Evolutionary conservation across 345 rosid species (phyloP).

Genomic region (Anacardium occidentale): DNA sequence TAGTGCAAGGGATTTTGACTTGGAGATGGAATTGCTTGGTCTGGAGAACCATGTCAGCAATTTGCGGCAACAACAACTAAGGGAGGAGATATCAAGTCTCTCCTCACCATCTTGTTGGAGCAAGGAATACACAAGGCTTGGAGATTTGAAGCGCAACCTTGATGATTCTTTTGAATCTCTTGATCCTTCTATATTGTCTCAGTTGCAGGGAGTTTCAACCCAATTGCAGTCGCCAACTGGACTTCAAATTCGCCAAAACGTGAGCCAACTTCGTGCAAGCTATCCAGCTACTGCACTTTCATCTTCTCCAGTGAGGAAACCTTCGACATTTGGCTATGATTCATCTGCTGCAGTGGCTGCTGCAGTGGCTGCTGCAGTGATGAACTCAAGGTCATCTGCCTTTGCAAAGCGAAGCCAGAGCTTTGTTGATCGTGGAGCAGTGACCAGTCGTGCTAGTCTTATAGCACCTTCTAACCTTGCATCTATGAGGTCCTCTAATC

Average conservation of each 20-base stretch:
- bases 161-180: conserved; percentile 64
- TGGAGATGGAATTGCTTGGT: conserved; percentile 69
- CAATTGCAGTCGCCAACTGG: conserved; percentile 71
- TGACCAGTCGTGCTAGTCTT: conserved; percentile 33
- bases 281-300: conserved; percentile 43
- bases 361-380: too few species aligned
- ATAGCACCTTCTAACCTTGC: conserved; percentile 45
- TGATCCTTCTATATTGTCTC: too few species aligned
- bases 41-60: conserved; percentile 41
- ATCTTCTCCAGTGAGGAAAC: conserved; percentile 58
- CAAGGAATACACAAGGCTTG: conserved; percentile 43
- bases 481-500: conserved; percentile 50
- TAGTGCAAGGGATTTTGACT: conserved; percentile 72
- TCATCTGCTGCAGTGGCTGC: too few species aligned
- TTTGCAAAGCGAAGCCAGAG: conserved; percentile 89
- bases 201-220: conserved; percentile 45
- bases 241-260: conserved; percentile 61
- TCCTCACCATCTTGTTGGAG: conserved; percentile 58
- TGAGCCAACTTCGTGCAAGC: conserved; percentile 65
- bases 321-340: conserved; percentile 59
- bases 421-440: conserved; percentile 68
- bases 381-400: conserved; percentile 89
- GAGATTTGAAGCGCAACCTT: conserved; percentile 56
- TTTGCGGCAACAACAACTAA: conserved; percentile 40
- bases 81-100: conserved; percentile 67